Conservation (phyloP, 306 rosid species). For the Acacia melanoxylon region DNA sequence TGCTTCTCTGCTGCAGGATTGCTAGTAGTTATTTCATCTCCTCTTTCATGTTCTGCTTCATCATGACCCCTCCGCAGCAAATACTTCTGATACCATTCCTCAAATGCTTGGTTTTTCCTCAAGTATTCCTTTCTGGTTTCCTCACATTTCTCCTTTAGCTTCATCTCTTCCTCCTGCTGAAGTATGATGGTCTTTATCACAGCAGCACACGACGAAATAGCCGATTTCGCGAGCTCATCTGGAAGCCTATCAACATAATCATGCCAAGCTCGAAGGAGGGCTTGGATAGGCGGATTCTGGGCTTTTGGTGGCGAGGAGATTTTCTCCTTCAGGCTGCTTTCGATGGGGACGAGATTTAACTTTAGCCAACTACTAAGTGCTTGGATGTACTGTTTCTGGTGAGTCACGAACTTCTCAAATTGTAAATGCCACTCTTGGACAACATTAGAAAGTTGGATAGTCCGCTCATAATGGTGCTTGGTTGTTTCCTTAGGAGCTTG, state of each 20-base stretch:
- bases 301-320: conserved; percentile 7
- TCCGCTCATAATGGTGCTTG: conserved; percentile 19
- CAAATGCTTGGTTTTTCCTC: conserved; percentile 21
- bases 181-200: not conserved
- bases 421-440: conserved; percentile 11
- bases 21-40: not conserved
- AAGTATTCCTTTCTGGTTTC: conserved; percentile 16
- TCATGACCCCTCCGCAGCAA: not conserved
- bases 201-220: conserved; percentile 6
- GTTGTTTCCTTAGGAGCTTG: conserved; percentile 21
- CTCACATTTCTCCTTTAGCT: conserved; percentile 22
- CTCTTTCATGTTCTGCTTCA: conserved; percentile 3
- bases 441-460: conserved; percentile 5
- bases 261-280: conserved; percentile 13
- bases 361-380: conserved; percentile 13
- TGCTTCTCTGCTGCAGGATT: conserved; percentile 10
- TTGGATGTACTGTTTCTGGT: conserved; percentile 19
- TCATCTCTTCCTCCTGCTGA: conserved; percentile 24
- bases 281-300: conserved; percentile 16
- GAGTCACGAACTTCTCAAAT: conserved; percentile 13
- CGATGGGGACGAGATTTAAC: not conserved
- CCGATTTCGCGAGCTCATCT: not conserved
- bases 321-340: conserved; percentile 17
- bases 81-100: conserved; percentile 17
- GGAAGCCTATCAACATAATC: conserved; percentile 11